Evolutionary conservation across 2,329 filamentous ascomycete species (phyloP).

Genomic region (Aspergillus texensis): DNA sequence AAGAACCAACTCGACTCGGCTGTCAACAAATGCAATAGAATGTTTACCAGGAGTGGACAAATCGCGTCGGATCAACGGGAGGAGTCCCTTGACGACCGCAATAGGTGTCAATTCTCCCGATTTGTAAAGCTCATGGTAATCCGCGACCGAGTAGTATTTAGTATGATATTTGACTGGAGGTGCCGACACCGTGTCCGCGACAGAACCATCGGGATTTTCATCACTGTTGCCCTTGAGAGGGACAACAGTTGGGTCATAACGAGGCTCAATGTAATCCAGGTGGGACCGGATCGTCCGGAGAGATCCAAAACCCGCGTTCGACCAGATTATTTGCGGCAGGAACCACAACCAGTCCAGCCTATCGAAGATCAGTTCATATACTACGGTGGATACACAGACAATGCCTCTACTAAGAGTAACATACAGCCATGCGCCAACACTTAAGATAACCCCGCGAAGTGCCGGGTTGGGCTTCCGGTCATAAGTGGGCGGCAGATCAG

Average conservation of each 20-base stretch:
- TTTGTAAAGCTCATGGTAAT: slow-evolving; percentile 73
- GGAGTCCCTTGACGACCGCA: slow-evolving; percentile 66
- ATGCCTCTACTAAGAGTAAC: background rate
- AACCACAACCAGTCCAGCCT: slow-evolving; percentile 57
- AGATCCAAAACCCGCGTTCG: slow-evolving; percentile 63
- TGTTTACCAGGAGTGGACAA: slow-evolving; percentile 57
- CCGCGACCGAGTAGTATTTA: slow-evolving; percentile 64
- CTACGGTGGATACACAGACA: background rate
- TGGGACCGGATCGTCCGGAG: slow-evolving; percentile 52
- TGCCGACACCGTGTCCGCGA: background rate
- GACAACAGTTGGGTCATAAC: slow-evolving; percentile 53
- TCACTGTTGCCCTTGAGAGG: slow-evolving; percentile 7
- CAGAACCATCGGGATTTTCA: background rate
- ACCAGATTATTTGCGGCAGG: slow-evolving; percentile 64
- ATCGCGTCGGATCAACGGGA: slow-evolving; percentile 66
- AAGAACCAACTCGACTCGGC: slow-evolving; percentile 60
- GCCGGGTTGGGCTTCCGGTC: slow-evolving; percentile 14
- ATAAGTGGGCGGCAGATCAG: slow-evolving; percentile 9
- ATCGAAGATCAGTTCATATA: background rate
- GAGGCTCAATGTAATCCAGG: slow-evolving; percentile 52
- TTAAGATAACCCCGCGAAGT: slow-evolving; percentile 10
- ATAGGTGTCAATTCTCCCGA: slow-evolving; percentile 67
- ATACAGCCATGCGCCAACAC: slow-evolving; percentile 11
- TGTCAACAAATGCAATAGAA: slow-evolving; percentile 67
- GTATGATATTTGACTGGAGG: slow-evolving; percentile 20